Evolutionary conservation across 2,329 filamentous ascomycete genomes (phyloP).

Genomic region (Aspergillus sergii): DNA sequence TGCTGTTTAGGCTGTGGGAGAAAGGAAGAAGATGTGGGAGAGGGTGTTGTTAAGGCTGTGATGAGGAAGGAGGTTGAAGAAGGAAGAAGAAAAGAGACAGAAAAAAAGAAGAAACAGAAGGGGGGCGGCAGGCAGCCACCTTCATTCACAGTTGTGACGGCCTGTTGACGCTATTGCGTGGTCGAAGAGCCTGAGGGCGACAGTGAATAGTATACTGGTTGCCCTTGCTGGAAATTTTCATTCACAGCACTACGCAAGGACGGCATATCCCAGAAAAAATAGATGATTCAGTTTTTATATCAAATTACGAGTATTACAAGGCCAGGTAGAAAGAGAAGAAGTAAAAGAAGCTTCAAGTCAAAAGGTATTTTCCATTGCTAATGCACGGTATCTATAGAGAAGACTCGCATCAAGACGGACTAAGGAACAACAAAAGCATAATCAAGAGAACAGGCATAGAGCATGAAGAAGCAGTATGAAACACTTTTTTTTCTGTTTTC

Average conservation of each 20-base stretch:
- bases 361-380: constrained; percentile 3
- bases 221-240: neutral
- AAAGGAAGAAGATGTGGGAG: neutral
- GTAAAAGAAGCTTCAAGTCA: neutral
- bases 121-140: neutral
- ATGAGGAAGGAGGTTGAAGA: neutral
- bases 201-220: neutral
- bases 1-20: neutral
- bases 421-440: neutral
- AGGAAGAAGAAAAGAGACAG: neutral
- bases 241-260: neutral
- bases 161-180: neutral
- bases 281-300: no score
- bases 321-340: neutral
- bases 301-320: neutral
- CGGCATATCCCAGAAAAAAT: neutral
- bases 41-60: neutral
- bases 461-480: constrained; percentile 1
- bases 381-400: constrained; percentile 8
- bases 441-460: neutral
- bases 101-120: neutral
- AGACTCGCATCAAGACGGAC: neutral
- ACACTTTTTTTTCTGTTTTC: constrained; percentile 8
- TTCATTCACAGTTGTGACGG: neutral
- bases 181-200: neutral